These are phyloP conservation scores for Oemleria cerasiformis DNA, from an alignment of 306 rosid species.

Conservation along the genomic window DNA sequence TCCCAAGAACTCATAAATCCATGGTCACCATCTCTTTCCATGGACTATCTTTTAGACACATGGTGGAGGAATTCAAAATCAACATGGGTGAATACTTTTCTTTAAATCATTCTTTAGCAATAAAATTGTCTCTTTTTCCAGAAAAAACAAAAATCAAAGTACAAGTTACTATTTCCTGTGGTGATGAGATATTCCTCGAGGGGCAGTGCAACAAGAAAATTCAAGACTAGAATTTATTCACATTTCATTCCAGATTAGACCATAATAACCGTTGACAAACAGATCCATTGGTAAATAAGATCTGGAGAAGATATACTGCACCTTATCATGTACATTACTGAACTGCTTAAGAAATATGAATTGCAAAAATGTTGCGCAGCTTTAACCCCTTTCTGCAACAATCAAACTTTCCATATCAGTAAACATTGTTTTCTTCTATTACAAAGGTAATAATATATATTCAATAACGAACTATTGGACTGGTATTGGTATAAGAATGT, in stretches of 20 bases:
- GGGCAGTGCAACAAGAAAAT: neutral
- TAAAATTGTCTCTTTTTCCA: no score
- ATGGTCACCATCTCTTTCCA: neutral
- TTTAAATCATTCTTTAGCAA: no score
- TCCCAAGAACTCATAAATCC: neutral
- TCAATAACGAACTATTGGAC: neutral
- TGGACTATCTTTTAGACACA: no score
- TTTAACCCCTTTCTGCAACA: constrained; percentile 72
- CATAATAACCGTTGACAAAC: neutral
- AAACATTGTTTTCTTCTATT: neutral
- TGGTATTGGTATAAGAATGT: neutral
- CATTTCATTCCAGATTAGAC: neutral
- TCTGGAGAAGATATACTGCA: constrained; percentile 26
- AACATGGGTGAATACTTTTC: no score
- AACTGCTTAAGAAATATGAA: constrained; percentile 71
- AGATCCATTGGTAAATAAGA: neutral
- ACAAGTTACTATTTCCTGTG: neutral
- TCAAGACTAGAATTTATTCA: neutral
- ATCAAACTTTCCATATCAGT: constrained; percentile 20
- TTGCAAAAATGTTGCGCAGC: constrained; percentile 81
- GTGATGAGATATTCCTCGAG: neutral
- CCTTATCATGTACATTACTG: constrained; percentile 96
- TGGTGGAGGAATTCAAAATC: no score
- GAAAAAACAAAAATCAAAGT: no score
- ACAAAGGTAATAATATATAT: neutral